Conservation (phyloP, 75 land plant genomes). For the Isoetes taiwanensis region DNA sequence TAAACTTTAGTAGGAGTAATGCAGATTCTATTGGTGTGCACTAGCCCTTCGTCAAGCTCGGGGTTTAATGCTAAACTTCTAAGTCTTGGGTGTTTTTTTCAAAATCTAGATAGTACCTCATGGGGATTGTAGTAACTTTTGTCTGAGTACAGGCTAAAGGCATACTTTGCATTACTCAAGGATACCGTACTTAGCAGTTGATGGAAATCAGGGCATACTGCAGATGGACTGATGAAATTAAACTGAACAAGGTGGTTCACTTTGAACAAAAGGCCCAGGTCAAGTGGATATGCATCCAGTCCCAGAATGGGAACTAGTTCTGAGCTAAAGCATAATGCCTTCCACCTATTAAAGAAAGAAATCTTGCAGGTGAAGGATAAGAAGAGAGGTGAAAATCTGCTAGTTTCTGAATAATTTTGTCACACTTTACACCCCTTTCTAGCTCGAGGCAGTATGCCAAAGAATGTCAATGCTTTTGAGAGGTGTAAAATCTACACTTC, state of each 20-base stretch:
- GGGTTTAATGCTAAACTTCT: too few species aligned
- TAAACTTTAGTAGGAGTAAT: slow-evolving; percentile 75
- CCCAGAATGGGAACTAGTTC: slow-evolving; percentile 38
- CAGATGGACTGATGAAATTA: background rate
- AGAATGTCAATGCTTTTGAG: slow-evolving; percentile 36
- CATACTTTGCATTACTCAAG: background rate
- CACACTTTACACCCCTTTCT: background rate
- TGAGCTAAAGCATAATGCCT: slow-evolving; percentile 14
- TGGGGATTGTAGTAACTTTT: slow-evolving; percentile 43
- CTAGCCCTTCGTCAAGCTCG: slow-evolving; percentile 26
- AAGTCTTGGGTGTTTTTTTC: too few species aligned
- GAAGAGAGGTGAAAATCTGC: slow-evolving; percentile 17
- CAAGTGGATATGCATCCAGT: slow-evolving; percentile 8
- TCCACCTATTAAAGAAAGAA: slow-evolving; percentile 20
- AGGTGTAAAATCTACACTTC: slow-evolving; percentile 57
- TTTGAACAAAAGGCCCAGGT: slow-evolving; percentile 54
- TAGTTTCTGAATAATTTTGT: slow-evolving; percentile 24
- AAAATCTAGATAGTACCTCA: too few species aligned
- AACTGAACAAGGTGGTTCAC: slow-evolving; percentile 55
- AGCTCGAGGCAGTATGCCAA: slow-evolving; percentile 39
- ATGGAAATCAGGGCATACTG: background rate
- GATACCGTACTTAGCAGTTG: background rate
- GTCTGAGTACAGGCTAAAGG: too few species aligned
- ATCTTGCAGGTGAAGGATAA: background rate
- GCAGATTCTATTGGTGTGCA: slow-evolving; percentile 43